Percentiles rank a stretch among this genome's conserved stretches.
Conservation (phyloP, 306 rosid genomes). For the Casuarina cunninghamiana region DNA sequence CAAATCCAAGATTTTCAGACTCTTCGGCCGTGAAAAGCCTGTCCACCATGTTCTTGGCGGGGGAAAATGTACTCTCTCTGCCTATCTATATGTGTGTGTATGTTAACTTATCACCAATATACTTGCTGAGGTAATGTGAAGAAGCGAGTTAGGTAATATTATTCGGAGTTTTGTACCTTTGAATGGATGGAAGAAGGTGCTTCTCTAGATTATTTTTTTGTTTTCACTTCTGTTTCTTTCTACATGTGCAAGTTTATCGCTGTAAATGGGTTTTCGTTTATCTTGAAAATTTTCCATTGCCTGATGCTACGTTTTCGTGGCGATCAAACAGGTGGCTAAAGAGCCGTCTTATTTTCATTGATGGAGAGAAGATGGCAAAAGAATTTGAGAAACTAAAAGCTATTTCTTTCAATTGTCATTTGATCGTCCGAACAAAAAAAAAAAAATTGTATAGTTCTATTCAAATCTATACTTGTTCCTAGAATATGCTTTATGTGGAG, state of each 20-base stretch:
- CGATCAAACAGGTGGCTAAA: not conserved
- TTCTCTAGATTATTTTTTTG: not conserved
- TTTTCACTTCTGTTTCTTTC: not conserved
- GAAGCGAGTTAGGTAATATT: not conserved
- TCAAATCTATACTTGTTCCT: not conserved
- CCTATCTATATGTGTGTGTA: not conserved
- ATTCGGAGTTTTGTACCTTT: not conserved
- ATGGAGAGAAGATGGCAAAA: not conserved
- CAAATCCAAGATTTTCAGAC: constrained; percentile 51
- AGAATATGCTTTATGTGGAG: not conserved
- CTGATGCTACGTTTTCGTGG: not conserved
- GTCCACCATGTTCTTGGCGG: constrained; percentile 79
- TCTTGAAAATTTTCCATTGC: not conserved
- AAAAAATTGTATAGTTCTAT: not conserved
- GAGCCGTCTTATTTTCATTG: not conserved
- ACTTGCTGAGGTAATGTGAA: constrained; percentile 24
- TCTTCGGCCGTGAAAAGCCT: constrained; percentile 80
- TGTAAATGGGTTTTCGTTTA: not conserved
- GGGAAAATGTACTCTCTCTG: constrained; percentile 57
- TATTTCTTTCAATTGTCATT: not conserved
- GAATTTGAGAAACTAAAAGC: not conserved
- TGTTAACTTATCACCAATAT: not conserved
- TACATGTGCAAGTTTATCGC: not conserved
- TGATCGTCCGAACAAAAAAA: not conserved
- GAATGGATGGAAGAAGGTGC: not conserved